A percentile compares a stretch with the other conserved stretches of the same genome.
Evolutionary conservation across 2,329 filamentous ascomycete genomes (phyloP).

Genomic region (Domatiomyces globalis): DNA sequence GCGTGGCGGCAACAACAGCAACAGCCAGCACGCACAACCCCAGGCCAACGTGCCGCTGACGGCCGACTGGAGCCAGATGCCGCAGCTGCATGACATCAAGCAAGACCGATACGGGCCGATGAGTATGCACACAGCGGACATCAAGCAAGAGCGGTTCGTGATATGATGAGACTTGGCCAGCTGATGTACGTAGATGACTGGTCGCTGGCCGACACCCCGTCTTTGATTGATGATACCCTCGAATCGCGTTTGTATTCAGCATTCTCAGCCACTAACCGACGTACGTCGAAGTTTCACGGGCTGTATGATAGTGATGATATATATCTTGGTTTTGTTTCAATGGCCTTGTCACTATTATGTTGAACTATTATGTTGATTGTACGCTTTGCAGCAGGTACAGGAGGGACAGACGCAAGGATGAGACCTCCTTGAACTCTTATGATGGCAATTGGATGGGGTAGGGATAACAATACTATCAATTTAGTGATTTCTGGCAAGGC

Average conservation of each 20-base stretch:
- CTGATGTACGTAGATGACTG: background rate
- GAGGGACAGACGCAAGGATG: background rate
- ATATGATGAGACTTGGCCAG: background rate
- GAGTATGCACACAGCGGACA: slow-evolving; percentile 3
- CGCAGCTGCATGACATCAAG: slow-evolving; percentile 13
- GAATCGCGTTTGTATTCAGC: background rate
- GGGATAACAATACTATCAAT: background rate
- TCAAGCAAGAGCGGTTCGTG: slow-evolving; percentile 9
- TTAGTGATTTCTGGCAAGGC: background rate
- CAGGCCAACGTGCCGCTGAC: slow-evolving; percentile 5
- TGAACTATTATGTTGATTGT: background rate
- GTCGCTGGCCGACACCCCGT: background rate
- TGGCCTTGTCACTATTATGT: background rate
- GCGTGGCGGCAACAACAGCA: slow-evolving; percentile 8
- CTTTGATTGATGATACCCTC: background rate
- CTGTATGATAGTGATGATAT: background rate
- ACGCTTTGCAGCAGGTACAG: background rate
- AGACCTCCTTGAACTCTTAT: background rate
- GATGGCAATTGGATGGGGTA: background rate
- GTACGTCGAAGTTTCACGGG: background rate
- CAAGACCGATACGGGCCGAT: slow-evolving; percentile 16
- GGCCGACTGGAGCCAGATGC: slow-evolving; percentile 13
- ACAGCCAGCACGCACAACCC: slow-evolving; percentile 6
- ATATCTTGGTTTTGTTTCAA: background rate
- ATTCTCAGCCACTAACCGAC: background rate